Evolutionary conservation across 768 basidiomycete species (phyloP).

Genomic region (Favolaschia claudopus): DNA sequence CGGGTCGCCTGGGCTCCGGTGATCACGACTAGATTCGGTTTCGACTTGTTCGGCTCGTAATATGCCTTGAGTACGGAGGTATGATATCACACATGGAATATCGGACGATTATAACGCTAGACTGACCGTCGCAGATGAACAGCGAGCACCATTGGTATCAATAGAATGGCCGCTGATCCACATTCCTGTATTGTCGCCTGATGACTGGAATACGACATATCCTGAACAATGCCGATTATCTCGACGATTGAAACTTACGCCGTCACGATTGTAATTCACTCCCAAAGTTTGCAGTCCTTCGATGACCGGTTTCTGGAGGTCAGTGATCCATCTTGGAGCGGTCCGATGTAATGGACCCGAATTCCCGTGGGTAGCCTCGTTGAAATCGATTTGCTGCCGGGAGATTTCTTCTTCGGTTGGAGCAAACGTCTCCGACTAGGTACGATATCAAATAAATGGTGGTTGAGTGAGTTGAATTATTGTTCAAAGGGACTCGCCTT

Average conservation of each 20-base stretch:
- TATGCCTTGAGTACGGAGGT: slow-evolving; percentile 45
- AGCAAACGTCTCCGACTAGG: slow-evolving; percentile 23
- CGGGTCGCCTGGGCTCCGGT: slow-evolving; percentile 33
- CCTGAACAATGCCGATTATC: too few species aligned
- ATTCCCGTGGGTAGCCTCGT: slow-evolving; percentile 12
- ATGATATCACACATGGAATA: too few species aligned
- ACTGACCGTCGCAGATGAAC: slow-evolving; percentile 30
- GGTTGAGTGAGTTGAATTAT: too few species aligned
- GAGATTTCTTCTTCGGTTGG: not conserved
- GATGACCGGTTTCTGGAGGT: slow-evolving; percentile 4
- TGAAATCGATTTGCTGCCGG: not conserved
- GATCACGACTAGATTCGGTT: slow-evolving; percentile 36
- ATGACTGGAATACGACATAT: too few species aligned
- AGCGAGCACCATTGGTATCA: slow-evolving; percentile 21
- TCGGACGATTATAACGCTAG: too few species aligned
- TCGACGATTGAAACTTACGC: slow-evolving; percentile 25
- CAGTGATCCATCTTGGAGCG: slow-evolving; percentile 7
- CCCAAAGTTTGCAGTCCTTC: slow-evolving; percentile 23
- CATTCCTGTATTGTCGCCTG: slow-evolving; percentile 25
- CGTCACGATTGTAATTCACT: slow-evolving; percentile 23
- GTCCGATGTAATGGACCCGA: slow-evolving; percentile 28
- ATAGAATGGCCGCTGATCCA: slow-evolving; percentile 23
- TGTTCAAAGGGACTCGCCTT: slow-evolving; percentile 14
- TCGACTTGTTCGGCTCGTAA: slow-evolving; percentile 57
- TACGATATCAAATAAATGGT: too few species aligned